These are phyloP conservation scores for Astragalus membranaceus DNA, from an alignment of 306 rosid species.

Conservation along the genomic window DNA sequence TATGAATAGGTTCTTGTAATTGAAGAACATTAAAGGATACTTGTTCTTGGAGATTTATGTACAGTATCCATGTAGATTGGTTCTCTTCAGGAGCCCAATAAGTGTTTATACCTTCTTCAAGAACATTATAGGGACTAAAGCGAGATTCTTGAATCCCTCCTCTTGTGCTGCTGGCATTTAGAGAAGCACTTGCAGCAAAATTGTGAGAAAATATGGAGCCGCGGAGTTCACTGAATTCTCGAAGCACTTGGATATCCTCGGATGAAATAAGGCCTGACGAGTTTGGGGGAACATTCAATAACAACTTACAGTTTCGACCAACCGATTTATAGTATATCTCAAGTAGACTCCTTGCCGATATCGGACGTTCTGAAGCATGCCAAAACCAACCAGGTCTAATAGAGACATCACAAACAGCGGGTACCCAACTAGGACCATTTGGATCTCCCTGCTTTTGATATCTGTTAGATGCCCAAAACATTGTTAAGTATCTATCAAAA, in stretches of 20 bases:
- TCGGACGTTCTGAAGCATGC: slow-evolving; percentile 77
- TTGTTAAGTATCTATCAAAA: neutral
- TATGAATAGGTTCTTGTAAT: slow-evolving; percentile 84
- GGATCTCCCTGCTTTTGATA: slow-evolving; percentile 63
- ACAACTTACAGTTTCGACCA: slow-evolving; percentile 73
- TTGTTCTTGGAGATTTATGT: slow-evolving; percentile 45
- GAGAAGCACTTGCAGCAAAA: slow-evolving; percentile 46
- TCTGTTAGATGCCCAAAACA: slow-evolving; percentile 41
- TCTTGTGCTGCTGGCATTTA: slow-evolving; percentile 61
- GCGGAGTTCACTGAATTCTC: slow-evolving; percentile 59
- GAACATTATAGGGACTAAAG: slow-evolving; percentile 55
- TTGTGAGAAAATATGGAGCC: slow-evolving; percentile 65
- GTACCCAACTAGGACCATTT: slow-evolving; percentile 72
- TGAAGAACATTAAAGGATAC: slow-evolving; percentile 67
- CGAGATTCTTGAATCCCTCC: slow-evolving; percentile 41
- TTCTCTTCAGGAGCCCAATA: slow-evolving; percentile 83
- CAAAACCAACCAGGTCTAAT: slow-evolving; percentile 94
- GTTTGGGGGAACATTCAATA: slow-evolving; percentile 88
- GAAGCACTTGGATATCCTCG: slow-evolving; percentile 76
- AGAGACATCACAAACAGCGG: slow-evolving; percentile 83
- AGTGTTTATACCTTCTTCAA: slow-evolving; percentile 54
- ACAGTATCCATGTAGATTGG: slow-evolving; percentile 48
- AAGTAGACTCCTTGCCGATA: slow-evolving; percentile 66
- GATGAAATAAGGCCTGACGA: slow-evolving; percentile 79
- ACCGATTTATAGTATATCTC: slow-evolving; percentile 75